Base-by-base conservation (phyloP, 1,139 yeast genomes). In the Geotrichum bryndzae region DNA sequence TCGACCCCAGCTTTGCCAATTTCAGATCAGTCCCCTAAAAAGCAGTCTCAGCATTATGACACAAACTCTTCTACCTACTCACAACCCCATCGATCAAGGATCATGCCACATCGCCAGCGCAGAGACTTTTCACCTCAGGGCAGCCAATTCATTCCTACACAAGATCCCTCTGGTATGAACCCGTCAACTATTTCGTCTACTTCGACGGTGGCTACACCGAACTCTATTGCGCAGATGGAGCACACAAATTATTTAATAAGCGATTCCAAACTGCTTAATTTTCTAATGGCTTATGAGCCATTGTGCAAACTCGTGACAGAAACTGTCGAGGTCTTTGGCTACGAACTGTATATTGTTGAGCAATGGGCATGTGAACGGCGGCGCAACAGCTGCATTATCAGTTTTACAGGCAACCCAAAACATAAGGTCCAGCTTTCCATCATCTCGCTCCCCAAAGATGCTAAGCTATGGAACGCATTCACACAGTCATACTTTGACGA, bases 321-420 rank as follows among this genome's bases (percentile, higher is more conserved):
- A 22, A 58, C 60, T 18, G 64, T 65, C 46, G 68, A 64, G 45
- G 62, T 75, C 8, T 59, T 63, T 0, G 98, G 98, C 0, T 90
- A 88, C 71, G 98, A 94, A 72, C 82, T 89, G 33, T 94, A 94
- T 70, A 79, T 94, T 56, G 96, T 92, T 13, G 98, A 94, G 71
- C 97, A 92, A 73, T 94, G 99, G 98, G 87, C 89, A 2, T 81
- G 87, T 53, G 86, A 85, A 62, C 78, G 98, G 51, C 80, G 82
- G 60, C 77, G 85, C 27, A 85, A 90, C 46, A 80, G 87, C 0
- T 80, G 88, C 7, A 87, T 92, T 31, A 84, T 94, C 0, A 84
- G 95, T 0, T 94, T 83, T 71, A 92, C 98, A 0, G 98, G 98
- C 1, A 89, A 90, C 70, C 74, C 82, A 10, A 79, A 79, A 33